Evolutionary conservation across 2,329 filamentous ascomycete genomes (phyloP).

Genomic region (Aureobasidium lini): DNA sequence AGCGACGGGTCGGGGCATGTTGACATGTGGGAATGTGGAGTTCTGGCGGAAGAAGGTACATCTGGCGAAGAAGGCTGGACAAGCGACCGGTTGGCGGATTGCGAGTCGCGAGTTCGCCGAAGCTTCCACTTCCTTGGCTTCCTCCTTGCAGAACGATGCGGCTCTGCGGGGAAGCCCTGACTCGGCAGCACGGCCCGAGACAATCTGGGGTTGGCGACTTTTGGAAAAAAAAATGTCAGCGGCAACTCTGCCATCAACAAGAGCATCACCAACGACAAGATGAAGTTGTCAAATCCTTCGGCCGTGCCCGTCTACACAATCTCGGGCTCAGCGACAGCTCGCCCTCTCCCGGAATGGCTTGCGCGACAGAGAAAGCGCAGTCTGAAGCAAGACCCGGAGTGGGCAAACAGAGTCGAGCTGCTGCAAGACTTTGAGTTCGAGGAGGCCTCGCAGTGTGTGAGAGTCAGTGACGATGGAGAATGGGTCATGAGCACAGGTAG

Average conservation of each 20-base stretch:
- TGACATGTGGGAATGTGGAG: not conserved
- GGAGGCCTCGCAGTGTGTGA: conserved; percentile 83
- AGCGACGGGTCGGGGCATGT: not conserved
- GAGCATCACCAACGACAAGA: conserved; percentile 28
- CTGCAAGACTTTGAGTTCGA: conserved; percentile 98
- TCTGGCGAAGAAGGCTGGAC: conserved; percentile 1
- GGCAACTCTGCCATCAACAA: not conserved
- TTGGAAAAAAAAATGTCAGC: conserved; percentile 8
- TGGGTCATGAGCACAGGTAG: conserved; percentile 93
- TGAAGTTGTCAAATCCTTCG: conserved; percentile 78
- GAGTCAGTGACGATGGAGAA: conserved; percentile 88
- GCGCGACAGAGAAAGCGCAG: conserved; percentile 81
- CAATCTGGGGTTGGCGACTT: not conserved
- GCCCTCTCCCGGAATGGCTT: conserved; percentile 92
- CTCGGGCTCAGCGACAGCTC: conserved; percentile 78
- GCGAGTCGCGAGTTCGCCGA: too few species aligned
- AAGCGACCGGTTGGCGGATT: not conserved
- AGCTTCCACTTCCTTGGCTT: too few species aligned
- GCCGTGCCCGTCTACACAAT: conserved; percentile 90
- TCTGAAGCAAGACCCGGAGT: conserved; percentile 86
- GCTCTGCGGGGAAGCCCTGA: conserved; percentile 5
- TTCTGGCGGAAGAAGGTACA: not conserved
- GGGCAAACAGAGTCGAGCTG: conserved; percentile 86
- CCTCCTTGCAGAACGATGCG: not conserved
- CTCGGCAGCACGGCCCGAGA: not conserved